Evolutionary conservation across 1,284 basidiomycete species (phyloP).

Genomic region (Ganoderma boninense): DNA sequence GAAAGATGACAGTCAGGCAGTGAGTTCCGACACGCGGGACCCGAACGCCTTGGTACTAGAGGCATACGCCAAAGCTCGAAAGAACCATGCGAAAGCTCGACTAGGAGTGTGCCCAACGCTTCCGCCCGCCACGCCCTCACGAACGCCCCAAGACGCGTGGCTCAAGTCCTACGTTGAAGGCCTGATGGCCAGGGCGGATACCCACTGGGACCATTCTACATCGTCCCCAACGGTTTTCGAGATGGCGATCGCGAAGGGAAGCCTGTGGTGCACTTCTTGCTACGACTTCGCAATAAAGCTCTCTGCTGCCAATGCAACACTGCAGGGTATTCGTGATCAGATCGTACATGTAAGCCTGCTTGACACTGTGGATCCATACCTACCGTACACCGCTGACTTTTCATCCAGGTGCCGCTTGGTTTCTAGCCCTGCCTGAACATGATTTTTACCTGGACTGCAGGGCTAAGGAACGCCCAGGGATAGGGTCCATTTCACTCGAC

Average conservation of each 20-base stretch:
- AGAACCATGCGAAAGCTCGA: no score
- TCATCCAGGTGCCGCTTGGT: neutral
- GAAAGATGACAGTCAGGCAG: neutral
- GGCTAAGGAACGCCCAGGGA: neutral
- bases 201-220: neutral
- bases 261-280: neutral
- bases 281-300: neutral
- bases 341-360: neutral
- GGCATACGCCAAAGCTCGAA: no score
- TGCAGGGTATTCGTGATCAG: neutral
- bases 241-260: neutral
- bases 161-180: neutral
- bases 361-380: neutral
- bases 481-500: neutral
- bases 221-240: neutral
- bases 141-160: neutral
- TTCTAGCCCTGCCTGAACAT: neutral
- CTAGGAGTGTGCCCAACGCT: no score
- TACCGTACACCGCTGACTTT: neutral
- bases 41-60: neutral
- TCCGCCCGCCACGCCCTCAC: neutral
- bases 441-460: neutral
- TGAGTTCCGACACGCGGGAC: neutral
- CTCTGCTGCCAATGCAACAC: neutral
- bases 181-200: neutral